Evolutionary conservation across 2,329 filamentous ascomycete genomes (phyloP).

Genomic region (Pseudocercospora fijiensis): DNA sequence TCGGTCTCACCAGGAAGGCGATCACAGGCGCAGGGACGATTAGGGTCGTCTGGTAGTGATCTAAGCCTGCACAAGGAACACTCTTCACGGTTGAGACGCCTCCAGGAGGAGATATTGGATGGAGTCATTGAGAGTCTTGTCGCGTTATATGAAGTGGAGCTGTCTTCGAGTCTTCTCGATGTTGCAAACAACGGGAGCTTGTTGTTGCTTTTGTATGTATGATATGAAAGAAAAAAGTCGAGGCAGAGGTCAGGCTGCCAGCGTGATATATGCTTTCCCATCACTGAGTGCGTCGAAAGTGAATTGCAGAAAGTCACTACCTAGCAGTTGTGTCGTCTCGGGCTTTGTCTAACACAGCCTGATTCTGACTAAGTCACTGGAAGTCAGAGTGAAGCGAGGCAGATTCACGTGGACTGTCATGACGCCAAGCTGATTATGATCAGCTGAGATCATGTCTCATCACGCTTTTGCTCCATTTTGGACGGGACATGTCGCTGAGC

Average conservation of each 20-base stretch:
- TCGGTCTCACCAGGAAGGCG: neutral
- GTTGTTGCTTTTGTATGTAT: neutral
- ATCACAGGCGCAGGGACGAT: neutral
- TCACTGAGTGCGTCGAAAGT: neutral
- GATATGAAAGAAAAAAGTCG: neutral
- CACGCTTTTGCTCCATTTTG: neutral
- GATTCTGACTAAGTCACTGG: conserved; percentile 11
- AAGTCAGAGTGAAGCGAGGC: conserved; percentile 2
- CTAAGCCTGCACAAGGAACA: neutral
- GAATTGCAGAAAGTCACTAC: conserved; percentile 4
- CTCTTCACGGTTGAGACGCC: neutral
- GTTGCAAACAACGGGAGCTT: neutral
- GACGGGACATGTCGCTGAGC: neutral
- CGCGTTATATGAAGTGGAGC: neutral
- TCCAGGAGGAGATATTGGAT: neutral
- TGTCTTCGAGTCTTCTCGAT: neutral
- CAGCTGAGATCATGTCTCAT: conserved; percentile 15
- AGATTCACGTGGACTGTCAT: conserved; percentile 8
- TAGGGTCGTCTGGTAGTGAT: neutral
- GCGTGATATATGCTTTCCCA: neutral
- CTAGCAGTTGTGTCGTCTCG: conserved; percentile 6
- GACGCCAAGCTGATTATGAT: neutral
- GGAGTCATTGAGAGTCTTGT: neutral
- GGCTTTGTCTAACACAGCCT: conserved; percentile 6
- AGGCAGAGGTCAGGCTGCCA: neutral